Conservation (phyloP, 2,329 filamentous ascomycete species). For the Pseudocercospora fuligena region DNA sequence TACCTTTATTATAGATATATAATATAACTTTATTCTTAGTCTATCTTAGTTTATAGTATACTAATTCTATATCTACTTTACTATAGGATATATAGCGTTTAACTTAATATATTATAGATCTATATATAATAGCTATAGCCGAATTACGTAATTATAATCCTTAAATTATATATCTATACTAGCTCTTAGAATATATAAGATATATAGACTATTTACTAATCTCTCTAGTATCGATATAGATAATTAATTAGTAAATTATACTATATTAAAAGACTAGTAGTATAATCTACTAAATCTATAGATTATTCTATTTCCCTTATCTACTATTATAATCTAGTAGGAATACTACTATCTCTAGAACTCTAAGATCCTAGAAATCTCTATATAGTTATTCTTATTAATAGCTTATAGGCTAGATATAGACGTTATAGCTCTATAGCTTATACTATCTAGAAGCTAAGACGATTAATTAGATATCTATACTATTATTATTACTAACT, state of each 20-base stretch:
- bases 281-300: neutral
- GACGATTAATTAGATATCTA: neutral
- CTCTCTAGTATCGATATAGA: no score
- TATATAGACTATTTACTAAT: no score
- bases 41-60: neutral
- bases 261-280: neutral
- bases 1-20: neutral
- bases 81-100: neutral
- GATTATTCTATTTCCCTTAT: neutral
- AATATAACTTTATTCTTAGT: neutral
- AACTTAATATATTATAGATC: neutral
- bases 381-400: neutral
- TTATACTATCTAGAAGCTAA: neutral
- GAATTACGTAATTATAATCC: neutral
- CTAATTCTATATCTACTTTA: neutral
- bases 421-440: neutral
- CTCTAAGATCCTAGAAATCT: neutral
- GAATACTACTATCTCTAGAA: conserved; percentile 6
- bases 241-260: neutral
- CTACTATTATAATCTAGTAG: neutral
- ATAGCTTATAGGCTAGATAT: neutral
- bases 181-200: no score
- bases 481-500: neutral
- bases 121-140: neutral
- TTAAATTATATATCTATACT: neutral